Evolutionary conservation across 1,139 yeast genomes (phyloP).

Genomic region (Yamadazyma triangularis): DNA sequence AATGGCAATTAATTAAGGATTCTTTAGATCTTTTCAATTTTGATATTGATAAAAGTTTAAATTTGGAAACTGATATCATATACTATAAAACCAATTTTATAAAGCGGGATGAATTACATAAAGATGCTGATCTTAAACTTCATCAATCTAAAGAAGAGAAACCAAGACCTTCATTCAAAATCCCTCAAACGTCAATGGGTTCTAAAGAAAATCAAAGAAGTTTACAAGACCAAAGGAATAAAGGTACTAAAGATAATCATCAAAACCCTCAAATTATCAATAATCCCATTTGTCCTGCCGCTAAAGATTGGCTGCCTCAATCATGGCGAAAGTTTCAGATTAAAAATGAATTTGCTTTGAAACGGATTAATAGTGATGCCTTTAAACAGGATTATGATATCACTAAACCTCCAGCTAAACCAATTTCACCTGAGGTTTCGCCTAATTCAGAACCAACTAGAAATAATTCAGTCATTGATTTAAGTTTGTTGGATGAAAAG

Average conservation of each 20-base stretch:
- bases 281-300: conserved; percentile 35
- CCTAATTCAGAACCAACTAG: conserved; percentile 44
- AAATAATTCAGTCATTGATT: conserved; percentile 40
- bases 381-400: conserved; percentile 32
- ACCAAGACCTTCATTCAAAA: conserved; percentile 15
- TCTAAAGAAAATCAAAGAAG: conserved; percentile 5
- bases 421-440: conserved; percentile 42
- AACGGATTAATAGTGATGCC: conserved; percentile 36
- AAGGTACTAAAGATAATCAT: conserved; percentile 9
- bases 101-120: conserved; percentile 29
- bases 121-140: conserved; percentile 1
- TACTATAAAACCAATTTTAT: conserved; percentile 45
- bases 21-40: conserved; percentile 26
- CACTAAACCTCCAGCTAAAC: conserved; percentile 28
- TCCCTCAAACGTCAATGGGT: conserved; percentile 11
- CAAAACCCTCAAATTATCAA: conserved; percentile 12
- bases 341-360: conserved; percentile 32
- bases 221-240: conserved; percentile 1
- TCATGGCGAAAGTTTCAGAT: conserved; percentile 23
- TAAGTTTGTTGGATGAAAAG: conserved; percentile 31
- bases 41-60: conserved; percentile 29
- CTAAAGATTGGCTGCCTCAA: conserved; percentile 37
- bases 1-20: conserved; percentile 35
- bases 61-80: conserved; percentile 41
- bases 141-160: conserved; percentile 9